Evolutionary conservation across 441 rosid species (phyloP), one percentile per base, ranked within the genome.

Genomic region (Brassica hybrid): DNA sequence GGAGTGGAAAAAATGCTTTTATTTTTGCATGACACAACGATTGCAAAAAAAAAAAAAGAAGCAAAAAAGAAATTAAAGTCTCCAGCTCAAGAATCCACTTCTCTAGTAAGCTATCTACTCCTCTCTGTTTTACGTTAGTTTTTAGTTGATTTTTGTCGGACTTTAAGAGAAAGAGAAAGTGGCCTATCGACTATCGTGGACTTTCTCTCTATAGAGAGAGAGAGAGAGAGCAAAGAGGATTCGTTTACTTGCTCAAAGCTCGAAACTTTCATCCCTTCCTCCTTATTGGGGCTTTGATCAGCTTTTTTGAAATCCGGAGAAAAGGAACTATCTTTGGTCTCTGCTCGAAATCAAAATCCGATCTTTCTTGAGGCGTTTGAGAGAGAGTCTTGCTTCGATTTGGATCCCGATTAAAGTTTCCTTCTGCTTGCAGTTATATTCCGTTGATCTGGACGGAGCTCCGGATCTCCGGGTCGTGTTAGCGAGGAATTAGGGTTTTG

Each of bases 281-380:
- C n/a, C 6, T 0, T 32, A 30, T 58, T 73, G n/a, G 48, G 45
- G 76, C 21, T 89, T 80, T 85, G 87, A 86, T 81, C 56, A 54
- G 74, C 82, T 72, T 80, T n/a, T 64, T 57, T 4, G 1, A 65
- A 78, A 54, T 71, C 71, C 73, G 72, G 25, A 74, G 62, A 82
- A 69, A 78, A 56, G 19, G 6, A 54, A 54, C 21, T 43, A 67
- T 1, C 50, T 8, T 65, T 16, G 6, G 30, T 10, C 3, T 61
- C 16, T 25, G 38, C 63, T 59, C 12, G 16, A 0, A 3, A 68
- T 85, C 79, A 73, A 83, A 77, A 71, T 85, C 84, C 23, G 25
- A 13, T 67, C 30, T 72, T 45, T 48, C 34, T 67, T 16, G 45
- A 58, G 14, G 48, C 56, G 13, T 19, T 6, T 38, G 45, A 38